Conservation (phyloP, 495 filamentous ascomycete genomes). For the Mycothermus thermophilus region DNA sequence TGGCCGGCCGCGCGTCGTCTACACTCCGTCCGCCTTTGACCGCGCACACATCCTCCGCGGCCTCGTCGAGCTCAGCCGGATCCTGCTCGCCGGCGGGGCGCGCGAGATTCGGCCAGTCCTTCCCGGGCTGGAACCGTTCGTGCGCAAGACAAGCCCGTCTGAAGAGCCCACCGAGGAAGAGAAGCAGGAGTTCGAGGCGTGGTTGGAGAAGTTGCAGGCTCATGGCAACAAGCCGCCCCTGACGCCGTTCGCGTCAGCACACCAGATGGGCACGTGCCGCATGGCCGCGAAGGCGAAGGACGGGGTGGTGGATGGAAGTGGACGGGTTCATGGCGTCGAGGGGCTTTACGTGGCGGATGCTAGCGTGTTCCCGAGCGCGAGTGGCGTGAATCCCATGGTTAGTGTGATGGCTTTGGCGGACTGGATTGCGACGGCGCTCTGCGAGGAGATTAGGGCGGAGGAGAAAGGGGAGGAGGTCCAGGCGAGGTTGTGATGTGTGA, state of each 20-base stretch:
- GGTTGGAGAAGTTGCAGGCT: constrained; percentile 45
- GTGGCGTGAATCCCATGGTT: constrained; percentile 89
- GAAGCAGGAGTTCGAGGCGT: constrained; percentile 20
- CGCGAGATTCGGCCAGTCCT: constrained; percentile 56
- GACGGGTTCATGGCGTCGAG: constrained; percentile 62
- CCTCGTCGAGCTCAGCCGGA: constrained; percentile 56
- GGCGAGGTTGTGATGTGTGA: constrained; percentile 6
- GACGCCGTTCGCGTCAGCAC: constrained; percentile 42
- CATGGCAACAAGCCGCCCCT: constrained; percentile 37
- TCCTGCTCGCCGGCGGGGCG: constrained; percentile 64
- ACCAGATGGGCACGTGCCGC: constrained; percentile 85
- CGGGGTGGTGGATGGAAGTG: constrained; percentile 63
- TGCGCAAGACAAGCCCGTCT: constrained; percentile 28
- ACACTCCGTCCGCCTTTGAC: constrained; percentile 57
- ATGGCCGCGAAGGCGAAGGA: constrained; percentile 50
- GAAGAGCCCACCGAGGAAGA: constrained; percentile 12
- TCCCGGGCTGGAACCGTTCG: constrained; percentile 49
- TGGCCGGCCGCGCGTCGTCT: constrained; percentile 49
- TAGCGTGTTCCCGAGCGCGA: constrained; percentile 78
- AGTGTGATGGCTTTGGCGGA: constrained; percentile 77
- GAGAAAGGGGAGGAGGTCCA: constrained; percentile 7
- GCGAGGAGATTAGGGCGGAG: constrained; percentile 35
- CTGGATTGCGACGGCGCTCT: constrained; percentile 44
- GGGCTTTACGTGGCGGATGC: constrained; percentile 73
- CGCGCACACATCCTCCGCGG: constrained; percentile 53